Conservation (phyloP, 2,329 filamentous ascomycete genomes). For the Colletotrichum somersetense region DNA sequence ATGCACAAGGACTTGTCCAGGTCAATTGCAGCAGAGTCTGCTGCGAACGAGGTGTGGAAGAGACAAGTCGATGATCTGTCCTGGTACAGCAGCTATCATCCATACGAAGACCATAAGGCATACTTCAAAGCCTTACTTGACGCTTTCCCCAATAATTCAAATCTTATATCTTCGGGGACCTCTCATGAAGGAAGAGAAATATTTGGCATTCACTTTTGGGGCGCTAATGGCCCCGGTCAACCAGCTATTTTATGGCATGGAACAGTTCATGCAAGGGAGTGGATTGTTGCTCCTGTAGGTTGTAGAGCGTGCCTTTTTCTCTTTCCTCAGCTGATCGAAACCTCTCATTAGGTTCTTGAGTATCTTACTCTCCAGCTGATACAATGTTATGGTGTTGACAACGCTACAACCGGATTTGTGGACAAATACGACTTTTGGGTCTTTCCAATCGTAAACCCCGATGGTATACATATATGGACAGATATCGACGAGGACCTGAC, state of each 20-base stretch:
- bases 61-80: constrained; percentile 50
- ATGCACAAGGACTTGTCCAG: constrained; percentile 49
- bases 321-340: neutral
- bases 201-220: constrained; percentile 67
- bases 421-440: constrained; percentile 70
- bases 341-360: constrained; percentile 49
- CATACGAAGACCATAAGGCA: constrained; percentile 61
- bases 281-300: constrained; percentile 66
- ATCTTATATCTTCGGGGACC: constrained; percentile 59
- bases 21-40: constrained; percentile 48
- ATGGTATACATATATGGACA: constrained; percentile 47
- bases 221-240: constrained; percentile 56
- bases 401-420: constrained; percentile 57
- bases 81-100: constrained; percentile 65
- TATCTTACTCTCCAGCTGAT: constrained; percentile 62
- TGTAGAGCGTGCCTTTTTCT: neutral
- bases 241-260: constrained; percentile 64
- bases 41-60: constrained; percentile 26
- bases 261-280: constrained; percentile 66
- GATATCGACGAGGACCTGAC: neutral
- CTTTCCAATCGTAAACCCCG: constrained; percentile 63
- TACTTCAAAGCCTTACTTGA: constrained; percentile 58
- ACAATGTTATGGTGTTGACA: constrained; percentile 54
- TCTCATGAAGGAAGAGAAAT: constrained; percentile 65
- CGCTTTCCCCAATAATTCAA: constrained; percentile 58